Evolutionary conservation across 306 rosid genomes (phyloP), one percentile per base, ranked within the genome.

Genomic region (Quercus wislizeni): DNA sequence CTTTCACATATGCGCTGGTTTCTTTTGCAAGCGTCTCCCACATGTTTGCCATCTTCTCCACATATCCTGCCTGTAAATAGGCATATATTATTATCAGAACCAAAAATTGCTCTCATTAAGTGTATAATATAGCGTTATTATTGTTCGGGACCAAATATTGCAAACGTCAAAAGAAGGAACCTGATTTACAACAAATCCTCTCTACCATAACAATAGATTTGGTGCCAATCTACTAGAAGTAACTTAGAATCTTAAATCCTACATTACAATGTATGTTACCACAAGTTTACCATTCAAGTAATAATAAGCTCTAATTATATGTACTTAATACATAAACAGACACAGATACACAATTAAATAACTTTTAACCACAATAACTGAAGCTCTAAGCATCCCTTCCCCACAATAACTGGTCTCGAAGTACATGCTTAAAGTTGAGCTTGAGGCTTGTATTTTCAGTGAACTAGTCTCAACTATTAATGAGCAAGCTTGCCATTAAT

Each of bases 11-110:
- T 12, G 80, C 65, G 54, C 80, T 68, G 0, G 97, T 92, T 71
- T 94, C 98, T 85, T 94, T 94, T 2, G 94, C 93, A 35, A 35
- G 41, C 41, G 2, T 35, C 41, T 35, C 41, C 41, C 41, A 35
- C 41, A 35, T 35, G 41, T 35, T 35, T 35, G 41, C 41, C 41
- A 6, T 6, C 41, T 35, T 35, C 41, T 35, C 41, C 41, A 35
- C 41, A 35, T 35, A 35, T 35, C 41, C 41, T 35, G 41, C 41
- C 0, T 35, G 41, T 35, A 35, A 35, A 35, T 35, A 35, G 64
- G 79, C 55, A 74, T 57, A 51, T 63, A 17, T 31, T 6, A 6
- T 15, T 43, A 64, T 28, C 23, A 31, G 46, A 14, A 17, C 9
- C 4, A 28, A 27, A 10, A 23, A 23, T 21, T 57, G 23, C 6